Conservation (phyloP, 441 rosid genomes). For the Erodium moschatum region DNA sequence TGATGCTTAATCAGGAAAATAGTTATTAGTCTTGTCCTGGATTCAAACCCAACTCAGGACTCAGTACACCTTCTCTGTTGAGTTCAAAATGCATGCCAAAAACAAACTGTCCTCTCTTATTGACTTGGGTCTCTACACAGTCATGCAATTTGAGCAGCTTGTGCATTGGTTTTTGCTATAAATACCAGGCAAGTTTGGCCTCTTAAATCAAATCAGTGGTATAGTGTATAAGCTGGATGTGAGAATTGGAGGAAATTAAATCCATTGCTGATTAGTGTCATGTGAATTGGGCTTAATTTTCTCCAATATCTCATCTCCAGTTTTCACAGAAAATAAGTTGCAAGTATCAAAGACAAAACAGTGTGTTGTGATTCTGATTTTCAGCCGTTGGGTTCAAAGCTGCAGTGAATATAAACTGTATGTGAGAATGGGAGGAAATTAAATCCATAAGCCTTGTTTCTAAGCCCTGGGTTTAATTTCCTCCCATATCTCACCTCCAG, state of each 20-base stretch:
- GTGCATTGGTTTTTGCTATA: neutral
- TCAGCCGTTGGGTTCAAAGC: neutral
- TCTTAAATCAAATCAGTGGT: neutral
- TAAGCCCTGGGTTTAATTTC: no score
- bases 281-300: constrained; percentile 2
- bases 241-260: constrained; percentile 16
- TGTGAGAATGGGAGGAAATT: no score
- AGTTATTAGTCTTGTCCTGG: no score
- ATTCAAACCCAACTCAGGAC: no score
- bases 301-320: constrained; percentile 13
- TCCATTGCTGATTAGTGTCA: neutral
- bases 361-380: neutral
- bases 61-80: no score
- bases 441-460: no score
- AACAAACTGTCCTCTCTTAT: neutral
- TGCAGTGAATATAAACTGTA: no score
- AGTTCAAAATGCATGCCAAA: no score
- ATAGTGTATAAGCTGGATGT: neutral
- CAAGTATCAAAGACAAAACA: neutral
- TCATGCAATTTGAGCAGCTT: neutral
- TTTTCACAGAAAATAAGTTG: neutral
- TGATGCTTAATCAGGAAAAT: no score
- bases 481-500: no score
- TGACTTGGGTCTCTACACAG: neutral
- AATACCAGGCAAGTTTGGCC: neutral